These are phyloP conservation scores for Pseudisothecium myosuroides DNA, from an alignment of 225 moss, liverwort and hornwort genomes.

Conservation along the genomic window DNA sequence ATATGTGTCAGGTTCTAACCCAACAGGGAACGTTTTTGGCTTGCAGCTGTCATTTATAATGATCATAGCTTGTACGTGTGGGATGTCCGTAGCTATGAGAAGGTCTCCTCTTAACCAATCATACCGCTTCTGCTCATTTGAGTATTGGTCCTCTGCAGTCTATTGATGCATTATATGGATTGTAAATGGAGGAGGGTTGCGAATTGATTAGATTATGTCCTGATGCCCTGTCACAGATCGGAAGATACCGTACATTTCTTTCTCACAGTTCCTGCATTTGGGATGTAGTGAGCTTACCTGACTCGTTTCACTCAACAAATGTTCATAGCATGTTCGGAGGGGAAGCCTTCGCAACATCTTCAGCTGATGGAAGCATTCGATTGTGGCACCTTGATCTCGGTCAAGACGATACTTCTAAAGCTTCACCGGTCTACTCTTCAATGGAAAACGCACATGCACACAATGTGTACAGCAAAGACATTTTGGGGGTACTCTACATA, in stretches of 20 bases:
- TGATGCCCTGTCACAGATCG: slow-evolving; percentile 37
- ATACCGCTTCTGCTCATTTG: background rate
- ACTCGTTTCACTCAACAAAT: slow-evolving; percentile 19
- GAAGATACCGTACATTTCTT: slow-evolving; percentile 52
- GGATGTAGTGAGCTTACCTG: slow-evolving; percentile 60
- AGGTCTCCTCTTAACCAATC: slow-evolving; percentile 27
- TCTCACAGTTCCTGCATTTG: slow-evolving; percentile 71
- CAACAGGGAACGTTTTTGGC: background rate
- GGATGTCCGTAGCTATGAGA: slow-evolving; percentile 50
- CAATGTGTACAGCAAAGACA: slow-evolving; percentile 66
- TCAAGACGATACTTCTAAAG: slow-evolving; percentile 27
- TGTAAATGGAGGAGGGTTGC: background rate
- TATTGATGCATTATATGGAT: background rate
- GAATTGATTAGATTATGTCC: background rate
- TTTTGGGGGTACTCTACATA: slow-evolving; percentile 61
- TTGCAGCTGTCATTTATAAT: slow-evolving; percentile 62
- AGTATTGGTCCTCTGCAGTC: background rate
- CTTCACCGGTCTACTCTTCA: background rate
- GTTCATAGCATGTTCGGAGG: slow-evolving; percentile 11
- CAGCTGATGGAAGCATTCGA: slow-evolving; percentile 64
- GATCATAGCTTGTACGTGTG: slow-evolving; percentile 67
- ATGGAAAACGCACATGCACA: background rate
- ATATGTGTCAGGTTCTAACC: background rate
- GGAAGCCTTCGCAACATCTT: slow-evolving; percentile 63
- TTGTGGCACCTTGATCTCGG: slow-evolving; percentile 53